Base-by-base conservation (phyloP, 2,329 filamentous ascomycete species). In the Cladophialophora psammophila region DNA sequence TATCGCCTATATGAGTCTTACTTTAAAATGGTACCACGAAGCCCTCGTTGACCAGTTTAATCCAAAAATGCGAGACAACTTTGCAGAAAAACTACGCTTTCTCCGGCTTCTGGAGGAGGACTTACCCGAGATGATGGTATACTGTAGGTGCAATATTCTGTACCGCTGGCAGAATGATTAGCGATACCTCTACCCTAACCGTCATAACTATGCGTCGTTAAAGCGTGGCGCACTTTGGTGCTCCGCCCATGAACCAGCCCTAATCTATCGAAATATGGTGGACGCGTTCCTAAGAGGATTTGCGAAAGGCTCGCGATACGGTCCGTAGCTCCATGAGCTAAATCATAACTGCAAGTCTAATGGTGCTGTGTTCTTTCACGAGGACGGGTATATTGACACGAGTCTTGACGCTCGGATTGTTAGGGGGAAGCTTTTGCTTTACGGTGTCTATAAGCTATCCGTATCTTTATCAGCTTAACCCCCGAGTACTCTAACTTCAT, bases 201-300 rank as follows among this genome's bases (percentile, higher is more conserved):
- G 34, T 54, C 38, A 59, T 60, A 52, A 59, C 18, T 55, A 48
- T 20, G 20, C 26, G 52, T 48, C n/a, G 54, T 64, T 58, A 12
- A 64, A n/a, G 54, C 62, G 40, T 54, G 62, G 56, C 63, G 63
- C 48, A 60, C 35, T 34, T 65, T 65, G 63, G 63, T 65, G 56
- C 56, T 65, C 31, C 45, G 18, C 18, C 18, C 63, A 60, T 60
- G 56, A 55, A 65, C 63, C 45, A 18, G 55, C 35, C 45, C 32
- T 65, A 42, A 65, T 65, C 56, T 55, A 65, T 55, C 63, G 56
- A n/a, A 60, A 65, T 38, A 61, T 65, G 48, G 63, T 65, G n/a
- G 63, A 65, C 20, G 57, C 57, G 56, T 65, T 65, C 38, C 63
- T 65, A 50, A 60, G 63, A 56, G 63, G 63, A 56, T 65, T 65